Percentiles rank a stretch among this genome's conserved stretches.
These are phyloP conservation scores for Aspergillus sp. DNA, from an alignment of 2,329 filamentous ascomycete species.

Conservation along the genomic window DNA sequence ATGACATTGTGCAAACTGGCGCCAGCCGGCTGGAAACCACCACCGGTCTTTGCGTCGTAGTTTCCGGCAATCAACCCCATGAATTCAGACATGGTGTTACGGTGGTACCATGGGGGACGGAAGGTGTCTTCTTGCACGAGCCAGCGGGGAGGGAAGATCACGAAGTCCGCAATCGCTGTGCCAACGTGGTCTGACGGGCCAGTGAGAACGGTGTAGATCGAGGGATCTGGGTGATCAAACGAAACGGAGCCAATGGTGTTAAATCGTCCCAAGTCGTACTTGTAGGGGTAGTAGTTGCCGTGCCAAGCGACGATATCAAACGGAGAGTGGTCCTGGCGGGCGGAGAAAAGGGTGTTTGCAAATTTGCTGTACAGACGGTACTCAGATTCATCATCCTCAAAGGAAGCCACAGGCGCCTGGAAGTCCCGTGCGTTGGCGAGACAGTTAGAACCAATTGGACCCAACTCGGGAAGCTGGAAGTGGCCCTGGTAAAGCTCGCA, in stretches of 20 bases:
- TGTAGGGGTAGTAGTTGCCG: conserved; percentile 72
- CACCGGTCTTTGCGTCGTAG: conserved; percentile 54
- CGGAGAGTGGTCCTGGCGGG: conserved; percentile 61
- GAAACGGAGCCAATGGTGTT: conserved; percentile 66
- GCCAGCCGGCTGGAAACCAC: conserved; percentile 55
- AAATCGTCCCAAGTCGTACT: conserved; percentile 74
- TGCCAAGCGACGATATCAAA: conserved; percentile 79
- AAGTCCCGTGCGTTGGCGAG: conserved; percentile 73
- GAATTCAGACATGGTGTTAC: conserved; percentile 60
- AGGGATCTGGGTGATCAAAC: conserved; percentile 71
- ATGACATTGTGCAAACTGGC: conserved; percentile 64
- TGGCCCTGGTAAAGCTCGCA: conserved; percentile 68
- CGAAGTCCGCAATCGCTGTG: conserved; percentile 59
- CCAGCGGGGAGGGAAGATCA: conserved; percentile 61
- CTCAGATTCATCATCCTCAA: conserved; percentile 54
- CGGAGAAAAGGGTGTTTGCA: conserved; percentile 59
- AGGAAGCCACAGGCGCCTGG: conserved; percentile 62
- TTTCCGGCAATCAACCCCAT: conserved; percentile 58
- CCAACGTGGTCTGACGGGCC: conserved; percentile 51
- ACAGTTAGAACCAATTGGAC: conserved; percentile 66
- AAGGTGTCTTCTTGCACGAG: conserved; percentile 56
- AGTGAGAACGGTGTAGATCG: conserved; percentile 64
- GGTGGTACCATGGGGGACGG: conserved; percentile 58
- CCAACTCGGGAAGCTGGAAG: conserved; percentile 64
- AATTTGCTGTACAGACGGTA: conserved; percentile 59